phyloP scores from a whole-genome alignment of 148 eudicot species.

The Vaccinium corymbosum region DNA sequence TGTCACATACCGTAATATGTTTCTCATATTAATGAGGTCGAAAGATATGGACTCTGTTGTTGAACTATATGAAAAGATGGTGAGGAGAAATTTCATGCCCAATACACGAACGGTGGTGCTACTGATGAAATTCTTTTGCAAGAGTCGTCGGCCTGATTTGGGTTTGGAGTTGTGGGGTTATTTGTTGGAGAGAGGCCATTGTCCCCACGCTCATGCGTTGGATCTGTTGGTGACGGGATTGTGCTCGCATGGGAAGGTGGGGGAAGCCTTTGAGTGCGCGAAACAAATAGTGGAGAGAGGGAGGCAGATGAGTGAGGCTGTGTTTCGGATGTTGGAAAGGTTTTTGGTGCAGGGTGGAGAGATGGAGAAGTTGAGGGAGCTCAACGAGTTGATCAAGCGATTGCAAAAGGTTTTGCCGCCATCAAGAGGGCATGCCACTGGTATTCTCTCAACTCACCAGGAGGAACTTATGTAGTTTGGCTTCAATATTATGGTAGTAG shows the following conservation, averaged over 20 bases:
- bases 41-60: constrained; percentile 44
- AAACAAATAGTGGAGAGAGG: constrained; percentile 70
- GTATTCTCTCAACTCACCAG: constrained; percentile 8
- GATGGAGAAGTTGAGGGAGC: constrained; percentile 39
- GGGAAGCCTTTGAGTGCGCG: constrained; percentile 69
- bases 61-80: constrained; percentile 57
- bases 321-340: constrained; percentile 62
- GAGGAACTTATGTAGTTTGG: background rate
- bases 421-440: constrained; percentile 43
- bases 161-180: constrained; percentile 75
- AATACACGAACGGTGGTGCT: constrained; percentile 71
- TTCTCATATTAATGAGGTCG: constrained; percentile 56
- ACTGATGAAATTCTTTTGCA: constrained; percentile 81
- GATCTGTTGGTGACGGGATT: constrained; percentile 65
- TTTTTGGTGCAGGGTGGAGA: constrained; percentile 49
- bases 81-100: constrained; percentile 51
- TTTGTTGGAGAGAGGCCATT: constrained; percentile 59
- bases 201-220: constrained; percentile 86
- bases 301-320: constrained; percentile 55
- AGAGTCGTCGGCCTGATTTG: constrained; percentile 42
- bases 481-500: background rate
- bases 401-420: constrained; percentile 46
- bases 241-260: constrained; percentile 62
- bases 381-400: constrained; percentile 47
- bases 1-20: constrained; percentile 71